Evolutionary conservation across 306 rosid genomes (phyloP).

Genomic region (Purshia tridentata): DNA sequence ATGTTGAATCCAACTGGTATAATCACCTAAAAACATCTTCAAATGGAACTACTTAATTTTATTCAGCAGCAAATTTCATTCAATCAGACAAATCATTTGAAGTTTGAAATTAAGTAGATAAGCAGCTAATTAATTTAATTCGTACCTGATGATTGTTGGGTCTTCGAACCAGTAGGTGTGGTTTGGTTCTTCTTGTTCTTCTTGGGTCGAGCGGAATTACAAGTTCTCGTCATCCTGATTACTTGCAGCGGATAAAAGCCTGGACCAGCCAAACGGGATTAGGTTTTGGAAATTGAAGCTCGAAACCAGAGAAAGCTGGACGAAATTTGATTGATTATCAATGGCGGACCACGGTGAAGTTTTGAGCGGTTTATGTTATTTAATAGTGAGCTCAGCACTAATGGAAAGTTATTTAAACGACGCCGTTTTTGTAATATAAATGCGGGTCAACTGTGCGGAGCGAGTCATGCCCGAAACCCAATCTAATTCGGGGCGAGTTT

Average conservation of each 20-base stretch:
- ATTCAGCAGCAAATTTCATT: neutral
- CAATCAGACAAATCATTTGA: neutral
- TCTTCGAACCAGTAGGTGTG: conserved; percentile 35
- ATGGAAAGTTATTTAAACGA: neutral
- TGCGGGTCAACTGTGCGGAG: no score
- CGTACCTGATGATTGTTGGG: conserved; percentile 43
- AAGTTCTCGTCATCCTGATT: conserved; percentile 50
- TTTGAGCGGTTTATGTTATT: neutral
- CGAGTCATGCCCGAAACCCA: no score
- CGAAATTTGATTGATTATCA: neutral
- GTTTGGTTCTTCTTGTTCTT: conserved; percentile 45
- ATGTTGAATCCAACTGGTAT: neutral
- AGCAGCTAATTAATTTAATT: neutral
- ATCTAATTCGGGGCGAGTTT: no score
- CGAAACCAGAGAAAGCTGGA: neutral
- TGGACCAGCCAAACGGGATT: neutral
- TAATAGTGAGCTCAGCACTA: neutral
- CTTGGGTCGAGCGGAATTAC: conserved; percentile 33
- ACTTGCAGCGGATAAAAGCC: neutral
- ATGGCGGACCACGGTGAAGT: conserved; percentile 5
- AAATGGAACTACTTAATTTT: neutral
- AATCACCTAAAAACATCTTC: neutral
- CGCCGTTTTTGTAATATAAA: no score
- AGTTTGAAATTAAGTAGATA: neutral
- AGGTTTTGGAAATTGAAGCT: neutral